Conservation (phyloP, 345 rosid genomes). For the Punica granatum region DNA sequence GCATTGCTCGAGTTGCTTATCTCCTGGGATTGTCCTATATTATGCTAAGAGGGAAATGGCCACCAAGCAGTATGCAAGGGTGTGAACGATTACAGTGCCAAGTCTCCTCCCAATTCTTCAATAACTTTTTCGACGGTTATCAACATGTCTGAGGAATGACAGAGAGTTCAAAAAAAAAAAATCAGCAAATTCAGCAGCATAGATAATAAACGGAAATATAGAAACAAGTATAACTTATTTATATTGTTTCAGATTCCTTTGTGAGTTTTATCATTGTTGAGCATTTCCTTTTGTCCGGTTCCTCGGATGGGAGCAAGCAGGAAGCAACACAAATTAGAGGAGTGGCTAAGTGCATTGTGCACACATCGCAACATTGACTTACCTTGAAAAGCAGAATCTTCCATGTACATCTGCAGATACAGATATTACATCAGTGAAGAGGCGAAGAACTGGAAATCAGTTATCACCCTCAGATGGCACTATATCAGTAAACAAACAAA, state of each 20-base stretch:
- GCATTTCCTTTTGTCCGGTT: not conserved
- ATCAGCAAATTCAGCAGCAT: slow-evolving; percentile 2
- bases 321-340: not conserved
- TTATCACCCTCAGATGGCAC: not conserved
- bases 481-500: not conserved
- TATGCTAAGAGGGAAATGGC: not conserved
- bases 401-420: slow-evolving; percentile 63
- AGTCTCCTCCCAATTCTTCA: slow-evolving; percentile 41
- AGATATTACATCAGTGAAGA: slow-evolving; percentile 9
- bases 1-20: not conserved
- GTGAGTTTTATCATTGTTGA: not conserved
- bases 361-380: slow-evolving; percentile 10
- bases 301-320: not conserved
- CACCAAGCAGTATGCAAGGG: not conserved
- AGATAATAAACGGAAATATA: not conserved
- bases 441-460: not conserved
- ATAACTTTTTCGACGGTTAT: slow-evolving; percentile 58
- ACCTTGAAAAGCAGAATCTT: slow-evolving; percentile 87
- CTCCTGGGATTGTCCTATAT: not conserved
- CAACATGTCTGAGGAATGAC: slow-evolving; percentile 55
- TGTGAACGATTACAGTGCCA: slow-evolving; percentile 13
- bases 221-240: not conserved
- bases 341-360: not conserved
- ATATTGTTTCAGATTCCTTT: not conserved
- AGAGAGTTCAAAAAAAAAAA: not conserved